A percentile compares a stretch with the other conserved stretches of the same genome.
Conservation (phyloP, 31 red algal species). For the Porphyra umbilicalis region DNA sequence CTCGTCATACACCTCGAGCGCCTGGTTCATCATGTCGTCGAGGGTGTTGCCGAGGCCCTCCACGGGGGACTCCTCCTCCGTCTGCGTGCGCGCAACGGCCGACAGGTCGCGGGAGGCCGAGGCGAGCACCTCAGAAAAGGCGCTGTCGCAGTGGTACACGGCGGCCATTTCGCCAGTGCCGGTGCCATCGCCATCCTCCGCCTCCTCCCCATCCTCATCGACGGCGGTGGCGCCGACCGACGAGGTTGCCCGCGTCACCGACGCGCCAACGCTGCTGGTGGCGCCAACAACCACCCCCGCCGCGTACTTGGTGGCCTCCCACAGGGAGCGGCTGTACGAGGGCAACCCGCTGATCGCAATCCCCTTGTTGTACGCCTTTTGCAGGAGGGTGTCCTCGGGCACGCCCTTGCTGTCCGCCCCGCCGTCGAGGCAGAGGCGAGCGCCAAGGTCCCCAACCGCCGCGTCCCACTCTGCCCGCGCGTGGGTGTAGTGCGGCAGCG, state of each 20-base stretch:
- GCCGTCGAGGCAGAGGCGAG: conserved; percentile 5
- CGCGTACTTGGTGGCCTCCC: conserved; percentile 40
- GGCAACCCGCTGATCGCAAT: conserved; percentile 64
- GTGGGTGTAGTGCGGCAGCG: conserved; percentile 56
- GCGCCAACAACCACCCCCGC: background rate
- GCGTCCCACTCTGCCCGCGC: conserved; percentile 21
- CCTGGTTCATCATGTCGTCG: conserved; percentile 66
- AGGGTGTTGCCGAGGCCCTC: conserved; percentile 55
- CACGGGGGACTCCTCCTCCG: conserved; percentile 78
- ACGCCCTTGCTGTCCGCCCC: background rate
- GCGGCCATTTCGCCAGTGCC: conserved; percentile 20
- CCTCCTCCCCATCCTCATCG: conserved; percentile 14
- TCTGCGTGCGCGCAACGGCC: conserved; percentile 14
- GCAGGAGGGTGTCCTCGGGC: background rate
- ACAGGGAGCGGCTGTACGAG: conserved; percentile 52
- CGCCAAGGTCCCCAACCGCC: conserved; percentile 16
- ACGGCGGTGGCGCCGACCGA: conserved; percentile 4
- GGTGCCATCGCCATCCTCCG: conserved; percentile 9
- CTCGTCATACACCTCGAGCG: conserved; percentile 51
- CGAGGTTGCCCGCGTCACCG: background rate
- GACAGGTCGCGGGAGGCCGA: conserved; percentile 36
- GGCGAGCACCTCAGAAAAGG: conserved; percentile 64
- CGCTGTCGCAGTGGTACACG: conserved; percentile 71
- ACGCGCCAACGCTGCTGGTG: conserved; percentile 4
- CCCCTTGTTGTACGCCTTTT: conserved; percentile 23